Evolutionary conservation across 106 monocot species (phyloP), one percentile per base, ranked within the genome.

Genomic region (Vanilla planifolia): DNA sequence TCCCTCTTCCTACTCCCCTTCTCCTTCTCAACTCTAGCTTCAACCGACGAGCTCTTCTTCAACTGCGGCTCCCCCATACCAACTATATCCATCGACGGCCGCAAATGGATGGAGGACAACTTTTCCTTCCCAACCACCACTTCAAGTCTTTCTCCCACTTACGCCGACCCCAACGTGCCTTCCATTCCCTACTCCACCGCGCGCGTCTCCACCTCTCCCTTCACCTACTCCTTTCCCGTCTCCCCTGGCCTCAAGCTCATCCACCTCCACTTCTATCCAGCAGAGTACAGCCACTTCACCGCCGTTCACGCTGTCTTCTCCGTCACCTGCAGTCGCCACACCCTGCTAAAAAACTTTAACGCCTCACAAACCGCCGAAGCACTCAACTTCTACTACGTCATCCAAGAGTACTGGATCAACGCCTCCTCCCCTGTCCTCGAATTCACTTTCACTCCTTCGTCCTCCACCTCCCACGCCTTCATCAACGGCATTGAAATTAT

Each of bases 161-260:
- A 19, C 55, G 72, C 62, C 29, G 64, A 59, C 48, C 39, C 67
- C 4, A 65, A 73, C 20, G 73, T 67, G 8, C 68, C 73, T 0
- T 8, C 17, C n/a, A 34, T 74, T 44, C 86, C 86, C 0, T 87
- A 55, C 69, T 5, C 27, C 28, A 72, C 75, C 25, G 82, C 86
- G 32, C 71, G 89, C 25, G 21, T 85, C 73, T 82, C 77, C 68
- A 71, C 78, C 30, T 79, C 85, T 62, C 65, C 71, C 34, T 91
- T 79, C 71, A 91, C 76, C 53, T 91, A 85, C 79, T 62, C 76
- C 68, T 77, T 89, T 57, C 82, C 77, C 26, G 63, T 85, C 51
- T 57, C 50, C 55, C 51, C 76, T 5, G 85, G 82, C 51, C 82
- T 74, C 48, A 74, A 79, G 62, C 85, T 77, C 53, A 23, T 91